These are phyloP conservation scores for Termitomyces sp. DNA, from an alignment of 768 basidiomycete genomes.

Conservation along the genomic window DNA sequence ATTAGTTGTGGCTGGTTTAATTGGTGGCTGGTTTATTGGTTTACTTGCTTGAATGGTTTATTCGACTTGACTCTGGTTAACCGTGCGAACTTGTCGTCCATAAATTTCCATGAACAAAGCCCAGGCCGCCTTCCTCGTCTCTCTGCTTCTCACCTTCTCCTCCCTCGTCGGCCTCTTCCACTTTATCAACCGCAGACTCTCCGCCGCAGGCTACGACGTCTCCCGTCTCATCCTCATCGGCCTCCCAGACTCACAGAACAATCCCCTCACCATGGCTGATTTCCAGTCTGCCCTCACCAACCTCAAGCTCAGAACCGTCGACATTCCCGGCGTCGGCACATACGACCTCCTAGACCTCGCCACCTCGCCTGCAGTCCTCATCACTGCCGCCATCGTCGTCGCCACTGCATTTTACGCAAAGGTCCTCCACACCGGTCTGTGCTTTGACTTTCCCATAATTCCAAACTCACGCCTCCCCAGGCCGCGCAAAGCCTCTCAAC, in stretches of 20 bases:
- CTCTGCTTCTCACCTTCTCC: slow-evolving; percentile 44
- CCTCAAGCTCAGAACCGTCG: slow-evolving; percentile 27
- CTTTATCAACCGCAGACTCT: slow-evolving; percentile 39
- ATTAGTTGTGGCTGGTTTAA: no score
- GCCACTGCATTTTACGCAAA: slow-evolving; percentile 50
- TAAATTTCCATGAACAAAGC: slow-evolving; percentile 43
- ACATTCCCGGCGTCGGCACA: slow-evolving; percentile 31
- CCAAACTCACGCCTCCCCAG: slow-evolving; percentile 27
- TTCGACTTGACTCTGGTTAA: no score
- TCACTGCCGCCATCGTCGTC: slow-evolving; percentile 46
- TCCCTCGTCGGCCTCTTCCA: slow-evolving; percentile 41
- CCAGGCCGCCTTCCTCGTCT: slow-evolving; percentile 51
- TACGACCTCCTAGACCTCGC: slow-evolving; percentile 32
- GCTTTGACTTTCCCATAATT: slow-evolving; percentile 5
- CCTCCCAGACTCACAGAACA: slow-evolving; percentile 28
- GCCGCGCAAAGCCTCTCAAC: slow-evolving; percentile 61
- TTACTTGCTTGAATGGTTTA: no score
- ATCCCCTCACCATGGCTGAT: slow-evolving; percentile 13
- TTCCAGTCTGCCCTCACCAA: slow-evolving; percentile 16
- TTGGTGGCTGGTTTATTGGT: no score
- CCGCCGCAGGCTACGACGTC: slow-evolving; percentile 51
- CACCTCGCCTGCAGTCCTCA: slow-evolving; percentile 41
- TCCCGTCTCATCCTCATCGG: slow-evolving; percentile 61
- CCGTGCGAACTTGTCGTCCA: slow-evolving; percentile 8
- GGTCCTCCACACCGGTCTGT: slow-evolving; percentile 39